These are phyloP conservation scores for Citrullus mucosospermus DNA, from an alignment of 306 rosid species.

Conservation along the genomic window DNA sequence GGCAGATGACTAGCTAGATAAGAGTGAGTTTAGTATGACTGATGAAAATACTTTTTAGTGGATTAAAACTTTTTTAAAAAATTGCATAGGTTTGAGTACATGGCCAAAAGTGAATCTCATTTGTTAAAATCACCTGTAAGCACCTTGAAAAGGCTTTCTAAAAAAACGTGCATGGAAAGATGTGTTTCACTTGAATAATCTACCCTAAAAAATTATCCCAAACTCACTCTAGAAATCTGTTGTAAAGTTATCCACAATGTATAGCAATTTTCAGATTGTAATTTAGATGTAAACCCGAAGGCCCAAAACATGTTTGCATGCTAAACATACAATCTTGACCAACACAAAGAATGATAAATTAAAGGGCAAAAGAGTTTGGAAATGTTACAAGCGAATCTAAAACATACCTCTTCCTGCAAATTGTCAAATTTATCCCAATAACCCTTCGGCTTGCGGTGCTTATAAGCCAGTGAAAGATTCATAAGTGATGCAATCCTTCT, in stretches of 20 bases:
- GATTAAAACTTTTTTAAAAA: background rate
- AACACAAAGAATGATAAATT: background rate
- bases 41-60: no score
- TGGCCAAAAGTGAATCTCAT: background rate
- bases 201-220: background rate
- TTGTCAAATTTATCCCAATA: conserved; percentile 77
- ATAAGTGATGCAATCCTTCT: conserved; percentile 63
- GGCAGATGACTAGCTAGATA: background rate
- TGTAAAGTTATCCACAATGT: background rate
- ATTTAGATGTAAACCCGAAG: background rate
- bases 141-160: background rate
- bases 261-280: background rate
- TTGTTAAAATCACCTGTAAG: background rate
- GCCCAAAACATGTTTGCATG: background rate
- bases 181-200: background rate
- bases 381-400: background rate
- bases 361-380: background rate
- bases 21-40: background rate
- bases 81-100: background rate
- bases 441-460: conserved; percentile 84
- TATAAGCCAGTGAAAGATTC: conserved; percentile 82
- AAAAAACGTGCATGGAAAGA: background rate
- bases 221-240: background rate
- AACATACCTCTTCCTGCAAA: conserved; percentile 52
- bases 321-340: background rate